phyloP scores from a whole-genome alignment of 345 rosid species.

The Trapa incisa region DNA sequence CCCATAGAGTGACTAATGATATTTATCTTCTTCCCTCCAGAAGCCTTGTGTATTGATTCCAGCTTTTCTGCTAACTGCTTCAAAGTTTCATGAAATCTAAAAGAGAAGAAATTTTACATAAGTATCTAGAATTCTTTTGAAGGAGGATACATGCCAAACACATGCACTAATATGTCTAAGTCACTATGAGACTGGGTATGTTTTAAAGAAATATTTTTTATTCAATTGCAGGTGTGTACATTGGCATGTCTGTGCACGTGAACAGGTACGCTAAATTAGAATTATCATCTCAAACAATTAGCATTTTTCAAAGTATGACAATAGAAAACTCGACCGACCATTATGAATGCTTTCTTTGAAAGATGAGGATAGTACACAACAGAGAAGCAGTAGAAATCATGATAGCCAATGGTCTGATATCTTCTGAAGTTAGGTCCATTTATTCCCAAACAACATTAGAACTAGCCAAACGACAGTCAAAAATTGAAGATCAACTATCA shows the following conservation, averaged over 20 bases:
- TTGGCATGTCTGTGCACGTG: too few species aligned
- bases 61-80: slow-evolving; percentile 53
- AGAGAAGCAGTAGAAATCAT: too few species aligned
- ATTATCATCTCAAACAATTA: too few species aligned
- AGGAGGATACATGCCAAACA: not conserved
- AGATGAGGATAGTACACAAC: too few species aligned
- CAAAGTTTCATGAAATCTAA: slow-evolving; percentile 63
- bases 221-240: too few species aligned
- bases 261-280: too few species aligned
- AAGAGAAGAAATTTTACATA: slow-evolving; percentile 11
- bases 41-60: slow-evolving; percentile 55
- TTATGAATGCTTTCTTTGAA: too few species aligned
- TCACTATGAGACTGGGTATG: too few species aligned
- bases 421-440: not conserved
- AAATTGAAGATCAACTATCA: not conserved
- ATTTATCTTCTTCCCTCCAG: slow-evolving; percentile 86
- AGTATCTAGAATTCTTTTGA: not conserved
- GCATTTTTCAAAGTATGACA: too few species aligned
- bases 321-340: too few species aligned
- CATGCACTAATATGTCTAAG: not conserved
- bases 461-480: not conserved
- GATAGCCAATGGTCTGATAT: not conserved
- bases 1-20: slow-evolving; percentile 95
- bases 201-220: too few species aligned
- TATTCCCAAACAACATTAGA: not conserved